Base-by-base conservation (phyloP, 331 rosid genomes). In the Malus hybrid region DNA sequence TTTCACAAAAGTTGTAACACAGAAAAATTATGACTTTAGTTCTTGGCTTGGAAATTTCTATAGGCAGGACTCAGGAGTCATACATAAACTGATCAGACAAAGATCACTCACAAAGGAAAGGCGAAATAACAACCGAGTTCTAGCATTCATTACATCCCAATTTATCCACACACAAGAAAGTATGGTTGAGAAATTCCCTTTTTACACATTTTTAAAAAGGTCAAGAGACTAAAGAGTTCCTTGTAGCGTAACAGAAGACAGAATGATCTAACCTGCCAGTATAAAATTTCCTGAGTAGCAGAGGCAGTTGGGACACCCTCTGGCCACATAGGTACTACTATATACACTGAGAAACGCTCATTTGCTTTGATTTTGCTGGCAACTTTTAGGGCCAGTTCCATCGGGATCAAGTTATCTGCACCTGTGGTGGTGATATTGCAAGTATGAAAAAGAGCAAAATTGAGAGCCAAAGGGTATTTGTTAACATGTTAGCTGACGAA, bases 321-420 rank as follows among this genome's bases (percentile, higher is more conserved):
- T 67, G 96, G 96, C 93, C 96, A 87, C 96, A 90, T 82, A 61
- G 96, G 96, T 80, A 90, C 85, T 8, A 88, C 87, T 76, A 90
- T 66, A 59, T 88, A 90, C 12, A 84, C 96, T 32, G 73, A 65
- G 77, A 90, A 90, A 42, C 89, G 93, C 72, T 90, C 88, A 14
- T 84, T 75, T 32, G 79, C 80, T 10, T 7, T 67, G 67, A 90
- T 90, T 85, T 88, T 90, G 82, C 81, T 78, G 9, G 88, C 85
- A 56, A 90, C 79, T 82, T 88, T 88, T 77, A 90, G 76, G 46
- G 96, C 96, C 84, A 90, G 39, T 72, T 88, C 96, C 93, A 90
- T 85, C 1, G 96, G 96, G 76, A 88, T 3, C 81, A 90, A 74
- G 84, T 90, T 87, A 57, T 88, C 80, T 71, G 93, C 96, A 60